Percentiles rank a stretch among this genome's conserved stretches.
phyloP scores from a whole-genome alignment of 129 eudicot species.

The Chrysanthemum seticuspe region DNA sequence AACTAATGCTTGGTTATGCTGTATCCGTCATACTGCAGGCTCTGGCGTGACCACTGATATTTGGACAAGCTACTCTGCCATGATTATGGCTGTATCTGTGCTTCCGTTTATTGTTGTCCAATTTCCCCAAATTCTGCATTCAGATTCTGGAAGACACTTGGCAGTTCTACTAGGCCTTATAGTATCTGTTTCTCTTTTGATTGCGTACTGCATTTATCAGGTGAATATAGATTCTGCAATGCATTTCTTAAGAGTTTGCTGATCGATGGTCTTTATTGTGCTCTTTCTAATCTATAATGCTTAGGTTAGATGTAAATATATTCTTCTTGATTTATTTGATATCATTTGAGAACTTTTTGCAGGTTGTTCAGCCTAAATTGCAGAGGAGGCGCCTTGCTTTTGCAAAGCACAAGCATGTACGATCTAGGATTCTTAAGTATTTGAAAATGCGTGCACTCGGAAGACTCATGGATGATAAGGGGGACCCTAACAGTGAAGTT shows the following conservation, averaged over 20 bases:
- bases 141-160: conserved; percentile 75
- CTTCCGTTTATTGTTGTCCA: conserved; percentile 81
- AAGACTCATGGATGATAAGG: conserved; percentile 62
- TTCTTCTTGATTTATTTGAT: background rate
- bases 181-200: conserved; percentile 49
- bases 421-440: conserved; percentile 56
- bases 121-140: conserved; percentile 62
- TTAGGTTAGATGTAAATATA: background rate
- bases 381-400: conserved; percentile 68
- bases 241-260: conserved; percentile 8
- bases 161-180: conserved; percentile 71
- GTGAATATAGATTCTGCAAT: conserved; percentile 34
- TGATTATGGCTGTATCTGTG: conserved; percentile 77
- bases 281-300: background rate
- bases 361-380: conserved; percentile 81
- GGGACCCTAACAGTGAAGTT: conserved; percentile 55
- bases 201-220: conserved; percentile 84
- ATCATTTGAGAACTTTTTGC: conserved; percentile 15
- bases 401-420: conserved; percentile 76
- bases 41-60: conserved; percentile 83
- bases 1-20: conserved; percentile 13
- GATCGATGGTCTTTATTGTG: conserved; percentile 3
- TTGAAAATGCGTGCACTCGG: conserved; percentile 54
- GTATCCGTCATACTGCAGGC: conserved; percentile 47
- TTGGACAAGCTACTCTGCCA: conserved; percentile 89